phyloP scores from a whole-genome alignment of 2,329 filamentous ascomycete genomes.

The Diaporthe humulicola region DNA sequence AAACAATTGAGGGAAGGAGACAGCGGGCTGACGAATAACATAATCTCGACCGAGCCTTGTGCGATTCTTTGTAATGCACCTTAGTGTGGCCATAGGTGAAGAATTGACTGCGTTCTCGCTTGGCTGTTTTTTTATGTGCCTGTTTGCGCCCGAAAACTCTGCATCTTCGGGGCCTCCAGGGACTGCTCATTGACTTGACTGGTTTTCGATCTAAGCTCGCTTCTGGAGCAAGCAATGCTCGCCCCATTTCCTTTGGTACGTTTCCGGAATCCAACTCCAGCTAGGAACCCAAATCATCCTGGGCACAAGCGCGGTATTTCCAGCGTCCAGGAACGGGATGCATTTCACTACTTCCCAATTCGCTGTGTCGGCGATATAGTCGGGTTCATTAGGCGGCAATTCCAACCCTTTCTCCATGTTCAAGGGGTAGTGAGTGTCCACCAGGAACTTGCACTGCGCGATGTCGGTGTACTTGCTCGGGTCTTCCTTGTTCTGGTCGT shows the following conservation, averaged over 20 bases:
- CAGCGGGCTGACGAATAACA: neutral
- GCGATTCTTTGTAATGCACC: neutral
- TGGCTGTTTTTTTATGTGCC: neutral
- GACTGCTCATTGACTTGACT: neutral
- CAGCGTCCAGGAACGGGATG: constrained; percentile 83
- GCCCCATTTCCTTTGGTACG: constrained; percentile 84
- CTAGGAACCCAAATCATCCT: constrained; percentile 88
- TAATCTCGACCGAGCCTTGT: neutral
- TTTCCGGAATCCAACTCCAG: constrained; percentile 75
- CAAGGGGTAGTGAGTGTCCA: constrained; percentile 86
- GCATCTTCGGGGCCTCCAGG: neutral
- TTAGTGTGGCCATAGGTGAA: neutral
- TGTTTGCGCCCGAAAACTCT: neutral
- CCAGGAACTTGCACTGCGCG: constrained; percentile 82
- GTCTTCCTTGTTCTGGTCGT: constrained; percentile 92
- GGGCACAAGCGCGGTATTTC: constrained; percentile 78
- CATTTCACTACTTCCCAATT: constrained; percentile 86
- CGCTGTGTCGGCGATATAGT: constrained; percentile 80
- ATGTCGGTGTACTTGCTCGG: constrained; percentile 86
- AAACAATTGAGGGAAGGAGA: constrained; percentile 20
- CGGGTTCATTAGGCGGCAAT: constrained; percentile 79
- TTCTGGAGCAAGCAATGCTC: constrained; percentile 85
- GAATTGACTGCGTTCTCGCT: neutral
- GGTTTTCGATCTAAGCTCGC: constrained; percentile 7
- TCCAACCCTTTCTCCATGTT: constrained; percentile 51